These are phyloP conservation scores for Aspergillus kassunensis DNA, from an alignment of 495 filamentous ascomycete genomes.

Conservation along the genomic window DNA sequence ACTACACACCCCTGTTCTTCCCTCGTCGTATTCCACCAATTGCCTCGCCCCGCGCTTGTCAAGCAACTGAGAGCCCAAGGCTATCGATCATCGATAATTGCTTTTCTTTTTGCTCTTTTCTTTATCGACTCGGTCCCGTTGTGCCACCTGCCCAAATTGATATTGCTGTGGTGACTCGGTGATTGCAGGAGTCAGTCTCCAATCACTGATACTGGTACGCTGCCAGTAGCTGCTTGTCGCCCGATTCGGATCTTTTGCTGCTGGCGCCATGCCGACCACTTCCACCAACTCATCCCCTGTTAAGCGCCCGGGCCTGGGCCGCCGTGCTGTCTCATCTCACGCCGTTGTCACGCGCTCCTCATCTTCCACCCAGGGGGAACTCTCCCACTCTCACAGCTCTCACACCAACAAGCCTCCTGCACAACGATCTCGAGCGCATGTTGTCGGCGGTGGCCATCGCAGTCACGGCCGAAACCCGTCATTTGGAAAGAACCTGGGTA, in stretches of 20 bases:
- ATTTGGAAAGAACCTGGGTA: background rate
- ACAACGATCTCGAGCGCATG: slow-evolving; percentile 36
- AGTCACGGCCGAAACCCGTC: slow-evolving; percentile 22
- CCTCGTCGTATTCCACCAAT: slow-evolving; percentile 13
- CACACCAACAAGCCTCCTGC: slow-evolving; percentile 25
- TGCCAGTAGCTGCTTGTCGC: slow-evolving; percentile 20
- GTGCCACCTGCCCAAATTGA: slow-evolving; percentile 10
- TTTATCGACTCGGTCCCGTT: slow-evolving; percentile 5
- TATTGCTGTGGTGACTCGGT: slow-evolving; percentile 2
- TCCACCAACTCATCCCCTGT: slow-evolving; percentile 41
- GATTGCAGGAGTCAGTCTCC: slow-evolving; percentile 9
- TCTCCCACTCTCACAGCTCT: slow-evolving; percentile 30
- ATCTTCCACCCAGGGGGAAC: slow-evolving; percentile 25
- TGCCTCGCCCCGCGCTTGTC: slow-evolving; percentile 12
- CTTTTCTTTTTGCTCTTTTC: slow-evolving; percentile 9
- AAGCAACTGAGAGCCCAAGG: background rate
- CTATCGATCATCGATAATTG: slow-evolving; percentile 10
- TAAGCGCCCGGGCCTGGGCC: slow-evolving; percentile 46
- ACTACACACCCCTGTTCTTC: background rate
- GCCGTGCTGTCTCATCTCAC: slow-evolving; percentile 47
- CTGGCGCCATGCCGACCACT: slow-evolving; percentile 35
- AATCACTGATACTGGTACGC: slow-evolving; percentile 12
- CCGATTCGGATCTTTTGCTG: slow-evolving; percentile 16
- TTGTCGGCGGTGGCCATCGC: slow-evolving; percentile 43
- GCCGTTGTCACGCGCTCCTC: slow-evolving; percentile 41